Evolutionary conservation across 2,329 filamentous ascomycete genomes (phyloP), one percentile per base, ranked within the genome.

Genomic region (Fusarium nurragi): DNA sequence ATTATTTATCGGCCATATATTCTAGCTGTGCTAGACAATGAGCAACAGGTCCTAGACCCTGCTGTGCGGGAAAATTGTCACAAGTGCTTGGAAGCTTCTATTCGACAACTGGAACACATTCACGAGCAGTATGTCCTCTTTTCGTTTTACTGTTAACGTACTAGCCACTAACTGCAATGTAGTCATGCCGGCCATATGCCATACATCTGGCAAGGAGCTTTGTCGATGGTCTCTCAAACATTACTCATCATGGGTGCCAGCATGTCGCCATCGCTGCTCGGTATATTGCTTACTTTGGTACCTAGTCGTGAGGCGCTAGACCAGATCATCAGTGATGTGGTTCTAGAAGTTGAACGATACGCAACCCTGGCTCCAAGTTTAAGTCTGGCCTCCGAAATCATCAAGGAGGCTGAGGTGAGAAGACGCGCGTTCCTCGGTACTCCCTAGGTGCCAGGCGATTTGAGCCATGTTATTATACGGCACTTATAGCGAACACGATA

Each of bases 1-100:
- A 94, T 94, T 71, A 94, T 95, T 66, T 94, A 93, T 78, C 85
- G 92, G 25, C 92, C 92, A 0, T 94, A 94, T 75, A 91, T 94
- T 61, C 81, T 93, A 57, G 90, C 90, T 12, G 91, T 94, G 3
- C 78, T 95, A 21, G 89, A 93, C 71, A 92, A 94, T 60, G 90
- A 93, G 70, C 88, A 88, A 66, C 84, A 90, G 21, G 86, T 89
- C 14, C 76, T 90, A 70, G 91, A 94, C 76, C 87, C 86, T 12
- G 84, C 86, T 12, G 91, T 94, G 46, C 86, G 89, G 66, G 90
- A 93, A 46, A 91, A 89, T 72, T 94, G 92, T 75, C 87, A 90
- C 71, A 92, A 92, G 75, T 94, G 91, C 73, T 80, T 95, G 22
- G 92, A 94, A 73, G 91, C 92, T 49, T 91, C 89, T 53, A 85